Base-by-base conservation (phyloP, 768 basidiomycete species). In the Dentipellis fragilis region DNA sequence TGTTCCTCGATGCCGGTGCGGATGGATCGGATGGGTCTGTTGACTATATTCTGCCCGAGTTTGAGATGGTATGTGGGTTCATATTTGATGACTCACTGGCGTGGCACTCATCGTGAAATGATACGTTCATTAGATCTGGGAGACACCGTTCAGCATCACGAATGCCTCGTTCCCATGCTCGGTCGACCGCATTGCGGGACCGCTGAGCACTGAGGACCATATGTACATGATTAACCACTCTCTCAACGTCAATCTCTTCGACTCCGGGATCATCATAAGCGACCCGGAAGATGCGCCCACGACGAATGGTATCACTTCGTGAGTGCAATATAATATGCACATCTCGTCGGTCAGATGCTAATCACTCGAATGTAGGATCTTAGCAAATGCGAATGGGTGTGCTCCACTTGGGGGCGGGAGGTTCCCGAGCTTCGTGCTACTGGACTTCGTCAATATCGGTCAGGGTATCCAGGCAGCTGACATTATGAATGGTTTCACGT, bases 161-260 rank as follows among this genome's bases (percentile, higher is more conserved):
- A 69, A 82, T 59, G 37, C 72, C 6, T 69, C 62, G 10, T 82
- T 81, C 66, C 78, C 80, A 0, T 83, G 81, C 64, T 70, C 65
- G 17, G 74, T 81, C 23, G 72, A 81, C 58, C 75, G 80, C 38
- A 80, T 73, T 29, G 61, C 60, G 16, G 80, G 80, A 0, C 75
- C 79, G 7, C 70, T 81, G 19, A 60, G 73, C 5, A 72, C 71
- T 1, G 65, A 65, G 23, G 79, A 80, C 54, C 80, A 83, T 61
- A 76, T 76, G 63, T 79, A 80, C 62, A 67, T 81, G 67, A 79
- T 82, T 65, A 83, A 82, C 63, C 81, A 83, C 58, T 77, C 74
- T 10, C 67, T 82, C 6, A 77, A 82, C 69, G 70, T 63, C 51
- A 69, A 81, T 38, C 14, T 69, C 17, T 52, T 67, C 51, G 60